Percentiles rank a stretch among this genome's conserved stretches.
phyloP scores from a whole-genome alignment of 1,284 basidiomycete species.

The Tilletiaria anomala region DNA sequence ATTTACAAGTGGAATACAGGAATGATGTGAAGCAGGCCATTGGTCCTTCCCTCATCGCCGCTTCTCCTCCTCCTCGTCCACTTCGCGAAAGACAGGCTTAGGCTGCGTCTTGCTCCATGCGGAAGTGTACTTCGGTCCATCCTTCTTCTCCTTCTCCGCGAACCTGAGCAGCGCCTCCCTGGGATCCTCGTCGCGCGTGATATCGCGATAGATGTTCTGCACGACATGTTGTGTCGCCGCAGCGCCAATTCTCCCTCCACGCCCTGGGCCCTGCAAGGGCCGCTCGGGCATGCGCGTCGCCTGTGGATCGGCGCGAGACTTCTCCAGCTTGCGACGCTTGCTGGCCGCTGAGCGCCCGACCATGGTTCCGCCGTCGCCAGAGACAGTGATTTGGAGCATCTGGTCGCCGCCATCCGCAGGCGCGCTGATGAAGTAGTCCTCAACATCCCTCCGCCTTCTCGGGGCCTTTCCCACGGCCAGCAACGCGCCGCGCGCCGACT shows the following conservation, averaged over 20 bases:
- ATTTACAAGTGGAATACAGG: no score
- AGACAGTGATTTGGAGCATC: slow-evolving; percentile 36
- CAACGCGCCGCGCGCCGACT: slow-evolving; percentile 80
- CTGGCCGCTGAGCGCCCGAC: slow-evolving; percentile 37
- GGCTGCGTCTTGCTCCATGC: slow-evolving; percentile 48
- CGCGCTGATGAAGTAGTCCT: slow-evolving; percentile 54
- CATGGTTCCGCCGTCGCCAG: slow-evolving; percentile 4
- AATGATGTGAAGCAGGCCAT: no score
- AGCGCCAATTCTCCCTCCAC: slow-evolving; percentile 81
- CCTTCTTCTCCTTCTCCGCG: slow-evolving; percentile 57
- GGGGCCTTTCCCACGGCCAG: slow-evolving; percentile 52
- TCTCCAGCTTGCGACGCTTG: slow-evolving; percentile 70
- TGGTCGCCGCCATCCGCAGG: slow-evolving; percentile 50
- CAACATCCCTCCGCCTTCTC: not conserved
- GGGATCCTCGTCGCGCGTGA: slow-evolving; percentile 50
- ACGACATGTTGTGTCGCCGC: slow-evolving; percentile 90
- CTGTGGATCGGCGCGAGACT: slow-evolving; percentile 62
- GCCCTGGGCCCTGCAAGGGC: slow-evolving; percentile 77
- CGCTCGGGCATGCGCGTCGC: slow-evolving; percentile 46
- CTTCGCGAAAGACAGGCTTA: slow-evolving; percentile 12
- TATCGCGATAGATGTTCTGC: slow-evolving; percentile 58
- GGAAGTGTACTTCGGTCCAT: slow-evolving; percentile 61
- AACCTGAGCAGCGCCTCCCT: slow-evolving; percentile 90
- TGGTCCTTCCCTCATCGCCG: no score
- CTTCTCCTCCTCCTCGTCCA: slow-evolving; percentile 9